Base-by-base conservation (phyloP, 352 stramenopile species). In the Discostella stelligera region DNA sequence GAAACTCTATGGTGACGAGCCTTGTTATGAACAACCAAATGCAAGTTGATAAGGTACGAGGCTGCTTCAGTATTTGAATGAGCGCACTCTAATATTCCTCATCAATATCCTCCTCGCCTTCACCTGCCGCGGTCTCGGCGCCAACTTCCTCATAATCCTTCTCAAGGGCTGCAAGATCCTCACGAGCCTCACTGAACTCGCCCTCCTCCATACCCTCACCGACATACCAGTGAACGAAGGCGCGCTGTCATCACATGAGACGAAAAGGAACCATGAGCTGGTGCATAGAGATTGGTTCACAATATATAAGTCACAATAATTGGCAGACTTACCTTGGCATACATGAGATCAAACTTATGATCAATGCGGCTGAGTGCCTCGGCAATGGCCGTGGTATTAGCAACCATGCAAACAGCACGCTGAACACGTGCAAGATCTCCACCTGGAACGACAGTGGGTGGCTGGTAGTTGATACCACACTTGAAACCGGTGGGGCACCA, bases 291-390 rank as follows among this genome's bases (percentile, higher is more conserved):
- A 16, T 37, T 6, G 52, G 16, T 14, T 37, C 4, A 50, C 2
- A 50, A 50, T 50, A 3, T 18, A 8, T 8, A 50, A 50, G 1
- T 18, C 41, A 3, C 16, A 50, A 50, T 18, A 3, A 50, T 18
- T 50, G 41, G 10, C 2, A 9, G 2, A 68, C 60, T n/a, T 39
- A 68, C 30, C 54, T 99, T 99, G 73, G 96, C 96, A 89, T 99
- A 99, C 97, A 99, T 99, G 58, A 99, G 89, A 84, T 99, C 96
- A 86, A 99, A 99, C 94, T 99, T 99, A 94, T 99, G 95, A 76
- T 99, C 96, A 80, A 99, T 98, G 71, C 97, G 95, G 8, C 90
- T 97, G 69, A 99, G 97, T 27, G 98, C 97, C 85, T 99, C 97
- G 54, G 95, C 96, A 82, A 99, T 98, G 66, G 97, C 97, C 37